phyloP scores from a whole-genome alignment of 176 grass and related monocot species.

The Triticum aestivum region DNA sequence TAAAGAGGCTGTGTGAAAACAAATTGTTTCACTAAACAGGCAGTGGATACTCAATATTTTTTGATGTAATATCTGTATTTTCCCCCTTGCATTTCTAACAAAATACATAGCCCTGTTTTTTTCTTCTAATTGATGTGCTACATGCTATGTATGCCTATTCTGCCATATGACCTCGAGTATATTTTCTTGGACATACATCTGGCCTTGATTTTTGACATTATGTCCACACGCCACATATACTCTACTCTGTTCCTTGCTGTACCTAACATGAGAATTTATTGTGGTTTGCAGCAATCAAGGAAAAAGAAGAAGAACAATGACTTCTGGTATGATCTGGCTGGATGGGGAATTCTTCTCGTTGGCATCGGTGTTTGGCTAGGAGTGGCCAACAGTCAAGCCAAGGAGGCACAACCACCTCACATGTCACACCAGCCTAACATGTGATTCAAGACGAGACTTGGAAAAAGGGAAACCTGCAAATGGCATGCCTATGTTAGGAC shows the following conservation, averaged over 20 bases:
- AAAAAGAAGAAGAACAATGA: constrained; percentile 67
- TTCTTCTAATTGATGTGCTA: too few relatives aligned
- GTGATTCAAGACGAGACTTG: constrained; percentile 7
- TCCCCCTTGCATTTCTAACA: too few relatives aligned
- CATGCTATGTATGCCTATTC: not conserved
- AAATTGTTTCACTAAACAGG: not conserved
- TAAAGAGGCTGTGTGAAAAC: too few relatives aligned
- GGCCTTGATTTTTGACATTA: not conserved
- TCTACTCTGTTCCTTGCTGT: not conserved
- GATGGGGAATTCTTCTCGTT: constrained; percentile 66
- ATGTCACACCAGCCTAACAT: not conserved
- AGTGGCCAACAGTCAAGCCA: constrained; percentile 40
- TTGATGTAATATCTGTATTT: too few relatives aligned
- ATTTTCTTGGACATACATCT: not conserved
- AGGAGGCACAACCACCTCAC: not conserved
- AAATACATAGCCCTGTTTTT: too few relatives aligned
- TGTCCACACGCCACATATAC: not conserved
- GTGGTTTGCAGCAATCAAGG: constrained; percentile 53
- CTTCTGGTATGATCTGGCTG: constrained; percentile 61
- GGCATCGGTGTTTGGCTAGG: constrained; percentile 51
- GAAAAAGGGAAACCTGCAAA: not conserved
- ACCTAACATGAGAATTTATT: constrained; percentile 3
- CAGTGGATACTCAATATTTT: not conserved
- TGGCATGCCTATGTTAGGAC: not conserved
- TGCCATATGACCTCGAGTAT: not conserved